These are phyloP conservation scores for Pythium phragmiticola DNA, from an alignment of 352 stramenopile genomes.

Conservation along the genomic window DNA sequence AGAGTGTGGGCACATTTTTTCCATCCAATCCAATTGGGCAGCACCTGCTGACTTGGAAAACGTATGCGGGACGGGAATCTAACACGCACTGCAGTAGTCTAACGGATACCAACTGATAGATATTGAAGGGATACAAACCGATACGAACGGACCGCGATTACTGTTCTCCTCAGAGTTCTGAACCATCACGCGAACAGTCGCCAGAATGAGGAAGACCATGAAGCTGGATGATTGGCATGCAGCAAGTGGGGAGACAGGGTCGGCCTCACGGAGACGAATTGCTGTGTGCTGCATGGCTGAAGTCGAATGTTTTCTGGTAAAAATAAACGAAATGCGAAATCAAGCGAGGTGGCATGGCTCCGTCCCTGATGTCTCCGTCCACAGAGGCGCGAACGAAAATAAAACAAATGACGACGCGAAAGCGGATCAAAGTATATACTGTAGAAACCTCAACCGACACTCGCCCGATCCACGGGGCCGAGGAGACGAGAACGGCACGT, in stretches of 20 bases:
- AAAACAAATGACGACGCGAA: slow-evolving; percentile 8
- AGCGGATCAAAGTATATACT: too few relatives aligned
- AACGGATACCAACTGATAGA: slow-evolving; percentile 5
- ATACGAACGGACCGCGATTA: not conserved
- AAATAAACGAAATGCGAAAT: not conserved
- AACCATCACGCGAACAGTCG: too few relatives aligned
- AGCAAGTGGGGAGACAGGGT: not conserved
- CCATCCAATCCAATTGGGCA: not conserved
- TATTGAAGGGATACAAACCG: not conserved
- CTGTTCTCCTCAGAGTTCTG: too few relatives aligned
- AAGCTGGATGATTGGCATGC: not conserved
- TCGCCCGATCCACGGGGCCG: slow-evolving; percentile 1
- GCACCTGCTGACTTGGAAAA: slow-evolving; percentile 3
- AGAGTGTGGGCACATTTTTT: not conserved
- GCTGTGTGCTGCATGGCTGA: not conserved
- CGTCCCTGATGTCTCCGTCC: not conserved
- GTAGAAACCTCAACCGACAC: too few relatives aligned
- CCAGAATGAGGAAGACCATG: not conserved
- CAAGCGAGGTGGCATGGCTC: not conserved
- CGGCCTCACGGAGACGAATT: too few relatives aligned
- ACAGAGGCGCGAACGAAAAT: slow-evolving; percentile 21
- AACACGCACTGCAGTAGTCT: not conserved
- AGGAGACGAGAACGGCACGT: too few relatives aligned
- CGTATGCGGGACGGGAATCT: slow-evolving; percentile 10
- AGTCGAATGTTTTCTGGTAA: slow-evolving; percentile 15